Percentiles rank a stretch among this genome's conserved stretches.
Evolutionary conservation across 2,329 filamentous ascomycete species (phyloP).

Genomic region (Hypoxylon sp.): DNA sequence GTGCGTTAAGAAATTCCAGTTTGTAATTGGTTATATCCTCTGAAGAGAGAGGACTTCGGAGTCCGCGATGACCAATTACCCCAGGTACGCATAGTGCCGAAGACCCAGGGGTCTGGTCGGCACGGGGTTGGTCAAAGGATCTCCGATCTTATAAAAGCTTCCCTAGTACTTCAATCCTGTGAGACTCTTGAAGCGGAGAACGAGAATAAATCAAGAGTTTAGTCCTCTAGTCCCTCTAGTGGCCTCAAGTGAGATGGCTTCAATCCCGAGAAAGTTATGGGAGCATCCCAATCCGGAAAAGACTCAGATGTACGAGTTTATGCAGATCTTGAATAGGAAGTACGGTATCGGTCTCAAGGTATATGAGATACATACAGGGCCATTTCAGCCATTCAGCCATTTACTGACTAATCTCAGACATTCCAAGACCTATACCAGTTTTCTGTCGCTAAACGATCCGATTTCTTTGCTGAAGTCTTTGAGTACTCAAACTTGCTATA

Average conservation of each 20-base stretch:
- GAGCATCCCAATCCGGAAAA: constrained; percentile 73
- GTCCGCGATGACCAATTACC: background rate
- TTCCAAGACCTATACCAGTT: constrained; percentile 80
- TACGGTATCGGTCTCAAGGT: constrained; percentile 72
- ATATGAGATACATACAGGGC: background rate
- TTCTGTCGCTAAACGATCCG: constrained; percentile 72
- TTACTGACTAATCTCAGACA: constrained; percentile 61
- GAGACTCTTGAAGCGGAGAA: constrained; percentile 6
- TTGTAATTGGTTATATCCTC: background rate
- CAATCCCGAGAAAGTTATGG: constrained; percentile 75
- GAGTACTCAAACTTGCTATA: constrained; percentile 73
- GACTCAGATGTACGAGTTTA: constrained; percentile 77
- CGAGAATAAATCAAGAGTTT: constrained; percentile 57
- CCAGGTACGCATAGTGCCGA: constrained; percentile 17
- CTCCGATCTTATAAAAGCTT: background rate
- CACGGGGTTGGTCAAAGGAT: constrained; percentile 13
- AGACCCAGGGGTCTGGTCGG: constrained; percentile 1
- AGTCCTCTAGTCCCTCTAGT: no score
- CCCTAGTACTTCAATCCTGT: background rate
- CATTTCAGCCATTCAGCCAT: background rate
- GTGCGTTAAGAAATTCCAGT: background rate
- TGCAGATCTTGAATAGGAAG: constrained; percentile 74
- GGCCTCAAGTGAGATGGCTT: constrained; percentile 27
- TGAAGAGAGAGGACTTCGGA: background rate
- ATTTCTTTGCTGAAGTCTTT: constrained; percentile 78